phyloP scores from a whole-genome alignment of 257 asterid genomes.

The Penstemon barbatus region DNA sequence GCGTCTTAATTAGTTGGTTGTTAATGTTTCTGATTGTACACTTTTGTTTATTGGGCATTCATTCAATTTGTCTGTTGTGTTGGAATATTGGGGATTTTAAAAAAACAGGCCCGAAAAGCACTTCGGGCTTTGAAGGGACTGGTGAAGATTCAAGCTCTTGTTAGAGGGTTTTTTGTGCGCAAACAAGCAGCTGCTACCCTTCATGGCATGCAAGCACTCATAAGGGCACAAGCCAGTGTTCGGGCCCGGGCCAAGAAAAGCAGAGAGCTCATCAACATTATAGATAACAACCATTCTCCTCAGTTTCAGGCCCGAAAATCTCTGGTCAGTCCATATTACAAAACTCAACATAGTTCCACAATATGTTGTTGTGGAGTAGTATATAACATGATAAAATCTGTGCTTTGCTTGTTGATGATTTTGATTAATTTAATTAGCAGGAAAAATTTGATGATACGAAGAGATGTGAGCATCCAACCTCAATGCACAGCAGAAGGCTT shows the following conservation, averaged over 20 bases:
- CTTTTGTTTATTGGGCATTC: neutral
- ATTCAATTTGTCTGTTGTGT: neutral
- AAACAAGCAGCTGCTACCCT: slow-evolving; percentile 76
- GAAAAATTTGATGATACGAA: slow-evolving; percentile 41
- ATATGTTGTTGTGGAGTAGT: neutral
- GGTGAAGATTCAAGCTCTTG: slow-evolving; percentile 78
- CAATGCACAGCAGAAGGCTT: slow-evolving; percentile 49
- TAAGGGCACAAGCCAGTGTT: slow-evolving; percentile 73
- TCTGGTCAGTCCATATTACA: slow-evolving; percentile 30
- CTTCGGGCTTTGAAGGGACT: slow-evolving; percentile 77
- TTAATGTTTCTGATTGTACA: too few species aligned
- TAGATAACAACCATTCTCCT: slow-evolving; percentile 26
- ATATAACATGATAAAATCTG: neutral
- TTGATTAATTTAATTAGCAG: slow-evolving; percentile 27
- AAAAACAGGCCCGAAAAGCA: slow-evolving; percentile 77
- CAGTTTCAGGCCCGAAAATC: slow-evolving; percentile 44
- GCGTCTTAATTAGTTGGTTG: too few species aligned
- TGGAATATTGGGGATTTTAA: neutral
- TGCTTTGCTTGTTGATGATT: too few species aligned
- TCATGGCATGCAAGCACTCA: slow-evolving; percentile 77
- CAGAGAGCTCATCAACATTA: slow-evolving; percentile 26
- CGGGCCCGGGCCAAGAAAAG: slow-evolving; percentile 77
- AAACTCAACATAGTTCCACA: neutral
- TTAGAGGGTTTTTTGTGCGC: slow-evolving; percentile 74
- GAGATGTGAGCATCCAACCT: slow-evolving; percentile 26